Evolutionary conservation across 140 eudicot genomes (phyloP).

Genomic region (Ambrosia hybrid): DNA sequence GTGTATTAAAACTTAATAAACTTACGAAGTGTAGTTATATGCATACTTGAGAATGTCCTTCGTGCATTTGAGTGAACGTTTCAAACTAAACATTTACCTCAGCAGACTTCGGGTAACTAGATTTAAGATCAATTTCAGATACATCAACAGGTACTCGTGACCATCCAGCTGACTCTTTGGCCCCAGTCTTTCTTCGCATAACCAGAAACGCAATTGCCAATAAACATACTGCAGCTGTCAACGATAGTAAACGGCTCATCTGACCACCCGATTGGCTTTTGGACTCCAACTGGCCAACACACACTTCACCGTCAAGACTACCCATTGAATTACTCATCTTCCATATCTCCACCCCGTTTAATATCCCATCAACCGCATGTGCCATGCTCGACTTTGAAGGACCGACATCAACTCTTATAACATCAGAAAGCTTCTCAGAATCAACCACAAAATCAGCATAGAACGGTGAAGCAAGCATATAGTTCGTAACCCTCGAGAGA

Average conservation of each 20-base stretch:
- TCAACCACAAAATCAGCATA: conserved; percentile 85
- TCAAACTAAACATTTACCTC: conserved; percentile 25
- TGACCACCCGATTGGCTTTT: conserved; percentile 44
- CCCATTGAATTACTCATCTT: conserved; percentile 67
- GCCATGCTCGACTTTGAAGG: conserved; percentile 67
- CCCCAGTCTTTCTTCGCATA: conserved; percentile 48
- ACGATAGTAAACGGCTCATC: conserved; percentile 45
- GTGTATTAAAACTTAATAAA: conserved; percentile 11
- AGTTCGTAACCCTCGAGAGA: conserved; percentile 43
- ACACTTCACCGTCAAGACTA: conserved; percentile 74
- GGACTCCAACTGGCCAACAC: conserved; percentile 42
- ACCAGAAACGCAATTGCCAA: conserved; percentile 63
- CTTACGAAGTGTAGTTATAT: conserved; percentile 28
- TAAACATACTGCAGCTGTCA: conserved; percentile 62
- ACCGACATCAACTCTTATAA: conserved; percentile 63
- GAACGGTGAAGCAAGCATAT: conserved; percentile 73
- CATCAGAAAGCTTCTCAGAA: conserved; percentile 42
- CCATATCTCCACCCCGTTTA: conserved; percentile 81
- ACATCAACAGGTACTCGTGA: conserved; percentile 68
- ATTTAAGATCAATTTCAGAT: conserved; percentile 59
- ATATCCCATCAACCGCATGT: conserved; percentile 69
- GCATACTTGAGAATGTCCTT: conserved; percentile 27
- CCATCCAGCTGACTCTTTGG: conserved; percentile 56
- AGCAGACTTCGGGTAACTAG: conserved; percentile 30
- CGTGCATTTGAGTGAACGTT: not conserved